phyloP scores from a whole-genome alignment of 2,329 filamentous ascomycete species.

The Neoarthrinium moseri region DNA sequence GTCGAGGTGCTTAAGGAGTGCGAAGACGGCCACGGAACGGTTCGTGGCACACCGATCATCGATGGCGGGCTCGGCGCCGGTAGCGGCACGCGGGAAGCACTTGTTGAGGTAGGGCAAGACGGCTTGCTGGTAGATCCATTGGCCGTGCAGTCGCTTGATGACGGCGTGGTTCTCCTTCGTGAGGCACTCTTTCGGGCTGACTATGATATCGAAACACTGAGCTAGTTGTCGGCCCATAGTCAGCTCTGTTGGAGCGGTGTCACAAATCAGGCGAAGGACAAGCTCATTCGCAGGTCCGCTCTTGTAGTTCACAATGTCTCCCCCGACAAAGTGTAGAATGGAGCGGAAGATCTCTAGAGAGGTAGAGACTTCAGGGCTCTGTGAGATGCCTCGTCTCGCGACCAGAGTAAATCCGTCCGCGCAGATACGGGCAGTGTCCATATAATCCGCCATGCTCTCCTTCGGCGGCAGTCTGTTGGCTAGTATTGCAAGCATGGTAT shows the following conservation, averaged over 20 bases:
- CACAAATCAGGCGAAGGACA: slow-evolving; percentile 19
- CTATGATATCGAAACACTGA: slow-evolving; percentile 23
- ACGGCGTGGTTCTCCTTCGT: slow-evolving; percentile 23
- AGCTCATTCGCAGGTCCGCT: slow-evolving; percentile 12
- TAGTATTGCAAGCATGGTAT: slow-evolving; percentile 21
- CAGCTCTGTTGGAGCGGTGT: slow-evolving; percentile 12
- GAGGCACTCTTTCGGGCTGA: slow-evolving; percentile 25
- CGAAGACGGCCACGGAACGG: slow-evolving; percentile 46
- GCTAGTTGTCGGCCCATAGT: slow-evolving; percentile 24
- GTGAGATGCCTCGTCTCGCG: neutral
- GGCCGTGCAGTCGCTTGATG: slow-evolving; percentile 21
- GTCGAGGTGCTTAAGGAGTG: slow-evolving; percentile 47
- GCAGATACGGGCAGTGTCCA: neutral
- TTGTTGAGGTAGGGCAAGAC: slow-evolving; percentile 35
- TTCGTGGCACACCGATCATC: slow-evolving; percentile 31
- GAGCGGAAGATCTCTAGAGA: slow-evolving; percentile 22
- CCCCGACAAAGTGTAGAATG: slow-evolving; percentile 27
- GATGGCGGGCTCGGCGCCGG: slow-evolving; percentile 11
- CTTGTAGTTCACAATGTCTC: slow-evolving; percentile 26
- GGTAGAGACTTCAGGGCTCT: neutral
- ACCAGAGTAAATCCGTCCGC: neutral
- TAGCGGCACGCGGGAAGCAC: slow-evolving; percentile 33
- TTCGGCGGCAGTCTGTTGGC: slow-evolving; percentile 24
- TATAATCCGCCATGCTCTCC: slow-evolving; percentile 1
- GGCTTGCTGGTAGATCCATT: slow-evolving; percentile 25